These are phyloP conservation scores for Venturia effusa DNA, from an alignment of 2,329 filamentous ascomycete genomes.

Conservation along the genomic window DNA sequence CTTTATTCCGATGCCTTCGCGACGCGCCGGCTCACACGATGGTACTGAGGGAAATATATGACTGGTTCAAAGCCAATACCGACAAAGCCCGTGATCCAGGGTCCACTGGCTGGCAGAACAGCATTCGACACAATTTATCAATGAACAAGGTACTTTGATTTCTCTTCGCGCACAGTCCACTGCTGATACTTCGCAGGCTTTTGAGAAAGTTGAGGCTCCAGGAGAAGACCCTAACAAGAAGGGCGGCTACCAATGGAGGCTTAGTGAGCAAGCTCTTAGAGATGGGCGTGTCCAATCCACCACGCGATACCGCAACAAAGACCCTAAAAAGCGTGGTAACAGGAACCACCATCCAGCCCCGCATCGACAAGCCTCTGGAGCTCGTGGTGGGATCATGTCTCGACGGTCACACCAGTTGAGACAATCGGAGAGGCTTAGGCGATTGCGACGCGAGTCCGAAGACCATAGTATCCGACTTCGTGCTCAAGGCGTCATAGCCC, in stretches of 20 bases:
- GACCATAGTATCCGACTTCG: neutral
- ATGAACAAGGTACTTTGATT: conserved; percentile 72
- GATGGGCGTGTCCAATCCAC: conserved; percentile 69
- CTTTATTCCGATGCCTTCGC: conserved; percentile 69
- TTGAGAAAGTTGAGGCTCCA: conserved; percentile 40
- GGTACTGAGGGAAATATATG: conserved; percentile 77
- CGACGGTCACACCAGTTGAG: conserved; percentile 15
- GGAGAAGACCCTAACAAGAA: conserved; percentile 41
- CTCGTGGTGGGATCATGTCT: conserved; percentile 34
- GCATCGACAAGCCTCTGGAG: conserved; percentile 34
- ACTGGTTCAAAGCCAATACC: conserved; percentile 79
- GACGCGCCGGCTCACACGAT: conserved; percentile 56
- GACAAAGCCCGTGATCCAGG: conserved; percentile 54
- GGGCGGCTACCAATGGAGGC: conserved; percentile 65
- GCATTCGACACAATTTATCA: conserved; percentile 86
- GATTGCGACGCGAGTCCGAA: neutral
- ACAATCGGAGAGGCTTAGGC: conserved; percentile 8
- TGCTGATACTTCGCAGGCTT: conserved; percentile 29
- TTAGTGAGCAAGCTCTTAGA: conserved; percentile 57
- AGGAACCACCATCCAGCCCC: conserved; percentile 20
- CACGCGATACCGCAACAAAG: conserved; percentile 45
- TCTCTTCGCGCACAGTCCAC: neutral
- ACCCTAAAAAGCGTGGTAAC: conserved; percentile 27
- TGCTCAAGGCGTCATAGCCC: conserved; percentile 6
- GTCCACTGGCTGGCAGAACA: conserved; percentile 77